A percentile compares a stretch with the other conserved stretches of the same genome.
These are phyloP conservation scores for Steccherinum ochraceum DNA, from an alignment of 768 basidiomycete species.

Conservation along the genomic window DNA sequence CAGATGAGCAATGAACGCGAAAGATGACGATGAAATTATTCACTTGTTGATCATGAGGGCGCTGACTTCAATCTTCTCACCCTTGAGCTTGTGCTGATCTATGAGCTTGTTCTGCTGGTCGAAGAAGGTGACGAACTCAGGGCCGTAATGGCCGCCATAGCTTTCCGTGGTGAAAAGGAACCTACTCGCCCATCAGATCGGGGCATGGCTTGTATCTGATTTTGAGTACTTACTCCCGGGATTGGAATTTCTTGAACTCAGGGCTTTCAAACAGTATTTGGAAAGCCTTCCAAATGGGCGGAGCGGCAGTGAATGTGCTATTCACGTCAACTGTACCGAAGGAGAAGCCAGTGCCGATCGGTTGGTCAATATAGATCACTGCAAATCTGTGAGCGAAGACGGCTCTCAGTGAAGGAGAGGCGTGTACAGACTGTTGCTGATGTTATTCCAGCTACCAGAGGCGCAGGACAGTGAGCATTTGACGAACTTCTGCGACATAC, in stretches of 20 bases:
- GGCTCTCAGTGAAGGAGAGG: too few relatives aligned
- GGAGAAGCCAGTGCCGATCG: slow-evolving; percentile 61
- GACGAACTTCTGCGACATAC: too few relatives aligned
- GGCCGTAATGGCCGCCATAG: slow-evolving; percentile 65
- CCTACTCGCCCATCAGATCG: too few relatives aligned
- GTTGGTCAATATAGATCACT: slow-evolving; percentile 72
- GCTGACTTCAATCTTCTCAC: slow-evolving; percentile 46
- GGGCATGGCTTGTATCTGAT: neutral
- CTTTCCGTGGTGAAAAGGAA: slow-evolving; percentile 63
- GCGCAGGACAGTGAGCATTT: too few relatives aligned
- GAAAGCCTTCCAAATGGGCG: slow-evolving; percentile 55
- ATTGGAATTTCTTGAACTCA: slow-evolving; percentile 43
- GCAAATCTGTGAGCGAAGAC: neutral
- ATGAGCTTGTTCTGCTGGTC: slow-evolving; percentile 55
- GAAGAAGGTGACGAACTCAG: slow-evolving; percentile 58
- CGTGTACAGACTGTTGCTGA: slow-evolving; percentile 60
- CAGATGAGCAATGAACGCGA: neutral
- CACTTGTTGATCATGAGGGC: slow-evolving; percentile 49
- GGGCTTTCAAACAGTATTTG: slow-evolving; percentile 56
- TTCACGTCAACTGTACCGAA: slow-evolving; percentile 53
- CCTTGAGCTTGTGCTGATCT: slow-evolving; percentile 33
- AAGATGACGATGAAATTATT: neutral
- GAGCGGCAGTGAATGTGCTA: slow-evolving; percentile 49
- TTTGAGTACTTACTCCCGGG: slow-evolving; percentile 38
- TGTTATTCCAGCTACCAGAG: slow-evolving; percentile 52